phyloP scores from a whole-genome alignment of 768 basidiomycete species.

The Russula virescens region DNA sequence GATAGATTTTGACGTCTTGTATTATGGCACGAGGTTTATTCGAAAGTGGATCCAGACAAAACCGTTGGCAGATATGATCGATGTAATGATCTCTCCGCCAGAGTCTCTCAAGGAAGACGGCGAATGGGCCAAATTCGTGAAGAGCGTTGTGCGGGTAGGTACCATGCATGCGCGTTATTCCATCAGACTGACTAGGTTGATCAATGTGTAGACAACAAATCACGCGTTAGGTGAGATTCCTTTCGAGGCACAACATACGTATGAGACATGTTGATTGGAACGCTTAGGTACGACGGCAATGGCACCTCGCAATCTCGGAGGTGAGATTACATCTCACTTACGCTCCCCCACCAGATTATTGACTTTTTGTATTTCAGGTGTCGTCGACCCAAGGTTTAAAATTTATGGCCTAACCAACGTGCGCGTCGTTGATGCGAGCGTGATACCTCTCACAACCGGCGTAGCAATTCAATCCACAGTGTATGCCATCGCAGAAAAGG shows the following conservation, averaged over 20 bases:
- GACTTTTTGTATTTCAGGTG: constrained; percentile 8
- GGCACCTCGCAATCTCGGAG: constrained; percentile 22
- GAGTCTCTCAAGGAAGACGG: constrained; percentile 8
- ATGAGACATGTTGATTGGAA: not conserved
- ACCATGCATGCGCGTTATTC: not conserved
- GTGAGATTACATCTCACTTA: not conserved
- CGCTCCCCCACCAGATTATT: not conserved
- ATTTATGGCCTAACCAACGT: constrained; percentile 21
- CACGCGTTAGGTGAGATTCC: constrained; percentile 13
- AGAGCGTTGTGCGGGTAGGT: constrained; percentile 17
- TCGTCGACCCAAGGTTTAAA: constrained; percentile 19
- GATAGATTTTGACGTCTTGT: constrained; percentile 19
- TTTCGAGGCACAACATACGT: not conserved
- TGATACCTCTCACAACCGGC: constrained; percentile 24
- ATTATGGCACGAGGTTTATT: constrained; percentile 17
- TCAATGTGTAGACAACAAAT: constrained; percentile 18
- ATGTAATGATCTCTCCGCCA: constrained; percentile 15
- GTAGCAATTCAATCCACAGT: constrained; percentile 21
- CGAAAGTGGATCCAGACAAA: constrained; percentile 21
- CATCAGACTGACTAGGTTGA: not conserved
- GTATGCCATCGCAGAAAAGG: constrained; percentile 23
- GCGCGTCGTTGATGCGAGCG: constrained; percentile 20
- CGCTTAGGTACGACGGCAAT: constrained; percentile 19
- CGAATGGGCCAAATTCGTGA: constrained; percentile 20
- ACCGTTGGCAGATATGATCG: constrained; percentile 13